Conservation (phyloP, 2,329 filamentous ascomycete species). For the Paradendryphiella salina region DNA sequence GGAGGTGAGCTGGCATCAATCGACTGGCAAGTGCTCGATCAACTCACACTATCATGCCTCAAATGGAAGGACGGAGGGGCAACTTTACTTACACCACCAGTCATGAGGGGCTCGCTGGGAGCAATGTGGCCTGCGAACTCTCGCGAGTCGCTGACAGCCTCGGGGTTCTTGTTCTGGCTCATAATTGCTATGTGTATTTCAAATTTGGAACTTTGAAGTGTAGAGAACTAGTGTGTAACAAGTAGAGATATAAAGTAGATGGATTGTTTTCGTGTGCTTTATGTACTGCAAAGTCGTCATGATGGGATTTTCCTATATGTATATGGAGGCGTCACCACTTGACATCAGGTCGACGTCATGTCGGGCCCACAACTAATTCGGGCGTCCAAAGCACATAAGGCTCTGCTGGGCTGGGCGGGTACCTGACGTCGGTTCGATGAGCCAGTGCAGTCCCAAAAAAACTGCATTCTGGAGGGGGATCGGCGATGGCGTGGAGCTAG, state of each 20-base stretch:
- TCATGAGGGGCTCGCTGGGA: constrained; percentile 58
- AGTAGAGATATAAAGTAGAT: not conserved
- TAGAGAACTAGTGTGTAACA: not conserved
- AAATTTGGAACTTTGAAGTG: not conserved
- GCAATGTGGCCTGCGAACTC: constrained; percentile 59
- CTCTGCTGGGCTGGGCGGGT: not conserved
- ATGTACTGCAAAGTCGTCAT: not conserved
- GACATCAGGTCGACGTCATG: constrained; percentile 24
- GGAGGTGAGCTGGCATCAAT: not conserved
- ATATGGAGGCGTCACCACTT: constrained; percentile 17
- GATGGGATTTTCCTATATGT: not conserved
- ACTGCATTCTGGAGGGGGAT: not conserved
- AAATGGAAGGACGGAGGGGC: not conserved
- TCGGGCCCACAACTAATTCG: not conserved
- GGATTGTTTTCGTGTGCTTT: not conserved
- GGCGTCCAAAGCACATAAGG: not conserved
- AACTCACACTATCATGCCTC: not conserved
- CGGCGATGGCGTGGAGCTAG: constrained; percentile 4
- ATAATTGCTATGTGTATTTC: constrained; percentile 48
- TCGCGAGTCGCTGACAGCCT: constrained; percentile 57
- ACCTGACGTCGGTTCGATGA: constrained; percentile 3
- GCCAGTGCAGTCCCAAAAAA: not conserved
- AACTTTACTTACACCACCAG: constrained; percentile 55
- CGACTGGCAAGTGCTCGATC: not conserved
- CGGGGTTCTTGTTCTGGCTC: constrained; percentile 55